Conservation (phyloP, 805 yeast species). For the Monosporozyma yasuniensis region DNA sequence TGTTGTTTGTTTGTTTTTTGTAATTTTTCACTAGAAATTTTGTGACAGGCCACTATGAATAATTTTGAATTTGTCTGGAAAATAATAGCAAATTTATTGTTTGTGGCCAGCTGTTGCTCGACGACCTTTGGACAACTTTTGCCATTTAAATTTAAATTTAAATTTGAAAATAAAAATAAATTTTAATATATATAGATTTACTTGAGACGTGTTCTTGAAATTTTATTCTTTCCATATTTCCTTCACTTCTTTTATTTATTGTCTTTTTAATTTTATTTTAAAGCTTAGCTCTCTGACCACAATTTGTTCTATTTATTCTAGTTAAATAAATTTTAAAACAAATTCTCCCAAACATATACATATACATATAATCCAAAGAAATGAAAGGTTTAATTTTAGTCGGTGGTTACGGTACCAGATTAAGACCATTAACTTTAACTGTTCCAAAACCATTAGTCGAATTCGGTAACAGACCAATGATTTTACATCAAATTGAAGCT, state of each 20-base stretch:
- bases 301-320: slow-evolving; percentile 3
- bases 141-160: too few relatives aligned
- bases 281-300: slow-evolving; percentile 11
- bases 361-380: slow-evolving; percentile 8
- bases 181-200: background rate
- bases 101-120: background rate
- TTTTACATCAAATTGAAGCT: slow-evolving; percentile 96
- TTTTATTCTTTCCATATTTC: background rate
- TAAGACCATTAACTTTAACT: slow-evolving; percentile 94
- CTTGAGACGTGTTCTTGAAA: background rate
- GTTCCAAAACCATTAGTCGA: slow-evolving; percentile 95
- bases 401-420: slow-evolving; percentile 99
- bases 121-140: background rate
- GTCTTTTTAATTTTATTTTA: slow-evolving; percentile 2
- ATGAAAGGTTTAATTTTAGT: slow-evolving; percentile 97
- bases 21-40: background rate
- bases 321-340: background rate
- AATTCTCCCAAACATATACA: background rate
- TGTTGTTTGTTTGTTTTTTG: background rate
- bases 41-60: background rate
- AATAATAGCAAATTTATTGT: background rate
- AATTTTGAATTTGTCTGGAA: background rate
- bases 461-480: slow-evolving; percentile 99
- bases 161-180: too few relatives aligned
- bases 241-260: background rate